Evolutionary conservation across 1,284 basidiomycete genomes (phyloP).

Genomic region (Tilletia walkeri): DNA sequence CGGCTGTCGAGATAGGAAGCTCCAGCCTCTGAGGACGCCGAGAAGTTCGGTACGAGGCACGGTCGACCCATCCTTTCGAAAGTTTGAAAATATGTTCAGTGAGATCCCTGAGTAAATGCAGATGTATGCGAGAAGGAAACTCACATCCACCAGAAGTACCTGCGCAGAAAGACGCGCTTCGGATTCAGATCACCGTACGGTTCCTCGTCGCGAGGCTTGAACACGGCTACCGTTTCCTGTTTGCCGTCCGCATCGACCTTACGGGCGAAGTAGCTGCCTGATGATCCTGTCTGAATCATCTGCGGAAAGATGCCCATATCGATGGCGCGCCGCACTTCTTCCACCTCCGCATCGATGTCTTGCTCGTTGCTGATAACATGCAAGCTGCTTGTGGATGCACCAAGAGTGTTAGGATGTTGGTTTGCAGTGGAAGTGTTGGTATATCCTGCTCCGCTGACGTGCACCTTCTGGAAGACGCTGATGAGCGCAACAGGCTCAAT

Average conservation of each 20-base stretch:
- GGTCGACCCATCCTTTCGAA: constrained; percentile 47
- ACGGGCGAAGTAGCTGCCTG: constrained; percentile 50
- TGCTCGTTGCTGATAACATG: constrained; percentile 1
- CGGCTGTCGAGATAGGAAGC: constrained; percentile 79
- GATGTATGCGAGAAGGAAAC: neutral
- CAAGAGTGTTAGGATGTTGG: neutral
- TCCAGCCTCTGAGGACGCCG: constrained; percentile 68
- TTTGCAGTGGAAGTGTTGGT: neutral
- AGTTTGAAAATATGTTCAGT: neutral
- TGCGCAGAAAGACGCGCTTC: constrained; percentile 48
- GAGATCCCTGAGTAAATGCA: no score
- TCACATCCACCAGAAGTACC: constrained; percentile 52
- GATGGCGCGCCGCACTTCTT: constrained; percentile 43
- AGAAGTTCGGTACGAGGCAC: constrained; percentile 54
- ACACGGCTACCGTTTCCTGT: constrained; percentile 40
- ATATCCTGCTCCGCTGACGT: constrained; percentile 14
- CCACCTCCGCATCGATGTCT: constrained; percentile 33
- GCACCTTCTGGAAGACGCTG: constrained; percentile 2
- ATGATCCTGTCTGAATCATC: constrained; percentile 51
- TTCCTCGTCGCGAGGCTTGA: constrained; percentile 55
- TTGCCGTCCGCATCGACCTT: constrained; percentile 4
- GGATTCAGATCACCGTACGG: constrained; percentile 53
- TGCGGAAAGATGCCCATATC: constrained; percentile 42
- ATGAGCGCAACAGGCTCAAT: constrained; percentile 1
- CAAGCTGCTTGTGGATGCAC: neutral